phyloP scores from a whole-genome alignment of 208 protist species.

The Acanthamoeba lenticulata region DNA sequence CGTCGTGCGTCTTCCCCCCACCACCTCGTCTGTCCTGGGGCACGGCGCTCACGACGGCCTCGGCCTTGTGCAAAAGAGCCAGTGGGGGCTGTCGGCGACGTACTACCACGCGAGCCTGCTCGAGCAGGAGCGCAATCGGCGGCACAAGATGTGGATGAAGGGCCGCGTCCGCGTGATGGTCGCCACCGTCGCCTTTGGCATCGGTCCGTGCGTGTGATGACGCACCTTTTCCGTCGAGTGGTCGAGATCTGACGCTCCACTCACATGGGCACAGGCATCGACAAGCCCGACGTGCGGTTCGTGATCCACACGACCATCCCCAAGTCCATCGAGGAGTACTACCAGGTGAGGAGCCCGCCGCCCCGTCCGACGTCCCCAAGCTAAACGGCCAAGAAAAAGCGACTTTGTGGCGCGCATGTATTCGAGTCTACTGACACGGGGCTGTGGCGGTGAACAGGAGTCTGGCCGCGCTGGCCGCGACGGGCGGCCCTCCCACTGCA shows the following conservation, averaged over 20 bases:
- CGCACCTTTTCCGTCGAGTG: neutral
- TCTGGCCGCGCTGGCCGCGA: slow-evolving; percentile 45
- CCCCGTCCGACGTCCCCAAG: neutral
- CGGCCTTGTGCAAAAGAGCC: neutral
- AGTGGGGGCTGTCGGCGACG: neutral
- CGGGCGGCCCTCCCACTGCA: slow-evolving; percentile 84
- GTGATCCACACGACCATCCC: slow-evolving; percentile 96
- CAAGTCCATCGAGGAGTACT: slow-evolving; percentile 96
- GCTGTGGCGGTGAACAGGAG: neutral
- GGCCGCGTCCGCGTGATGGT: neutral
- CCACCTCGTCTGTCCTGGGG: neutral
- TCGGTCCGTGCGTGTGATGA: neutral
- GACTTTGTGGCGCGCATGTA: too few relatives aligned
- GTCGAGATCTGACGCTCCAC: too few relatives aligned
- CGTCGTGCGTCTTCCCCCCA: neutral
- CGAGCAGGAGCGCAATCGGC: slow-evolving; percentile 20
- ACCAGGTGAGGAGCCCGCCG: slow-evolving; percentile 89
- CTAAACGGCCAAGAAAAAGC: neutral
- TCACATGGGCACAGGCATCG: slow-evolving; percentile 96
- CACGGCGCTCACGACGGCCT: neutral
- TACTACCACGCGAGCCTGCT: slow-evolving; percentile 50
- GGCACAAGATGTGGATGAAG: slow-evolving; percentile 52
- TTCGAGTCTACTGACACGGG: too few relatives aligned
- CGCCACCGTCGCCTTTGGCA: slow-evolving; percentile 56
- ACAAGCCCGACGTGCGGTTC: slow-evolving; percentile 96